Percentiles rank a stretch among this genome's conserved stretches.
Evolutionary conservation across 2,329 filamentous ascomycete species (phyloP).

Genomic region (Periconia digitata): DNA sequence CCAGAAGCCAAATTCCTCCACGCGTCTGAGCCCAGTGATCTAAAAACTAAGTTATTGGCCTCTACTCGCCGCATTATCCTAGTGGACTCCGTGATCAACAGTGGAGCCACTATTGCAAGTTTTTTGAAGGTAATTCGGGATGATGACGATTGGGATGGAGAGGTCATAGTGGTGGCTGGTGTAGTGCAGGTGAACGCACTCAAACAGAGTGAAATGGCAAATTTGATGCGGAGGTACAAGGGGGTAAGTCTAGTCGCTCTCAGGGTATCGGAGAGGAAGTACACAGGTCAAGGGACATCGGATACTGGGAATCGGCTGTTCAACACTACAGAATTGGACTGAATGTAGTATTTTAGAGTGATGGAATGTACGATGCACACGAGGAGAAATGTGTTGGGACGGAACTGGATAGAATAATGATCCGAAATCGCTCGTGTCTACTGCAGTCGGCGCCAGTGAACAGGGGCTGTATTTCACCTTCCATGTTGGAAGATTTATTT

Average conservation of each 20-base stretch:
- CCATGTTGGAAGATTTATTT: no score
- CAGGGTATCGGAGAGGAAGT: constrained; percentile 59
- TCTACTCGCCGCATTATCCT: constrained; percentile 50
- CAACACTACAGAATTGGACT: constrained; percentile 55
- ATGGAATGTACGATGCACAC: neutral
- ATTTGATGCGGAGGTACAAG: constrained; percentile 2
- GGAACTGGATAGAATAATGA: neutral
- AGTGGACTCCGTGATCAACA: constrained; percentile 64
- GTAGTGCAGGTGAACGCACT: constrained; percentile 53
- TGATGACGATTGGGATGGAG: constrained; percentile 40
- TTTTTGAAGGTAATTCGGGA: constrained; percentile 54
- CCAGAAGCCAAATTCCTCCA: constrained; percentile 57
- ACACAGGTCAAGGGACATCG: constrained; percentile 53
- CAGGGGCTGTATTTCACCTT: no score
- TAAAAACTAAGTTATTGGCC: constrained; percentile 48
- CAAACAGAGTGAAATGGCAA: constrained; percentile 3
- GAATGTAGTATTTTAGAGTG: neutral
- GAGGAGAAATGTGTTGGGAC: neutral
- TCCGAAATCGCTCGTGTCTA: neutral
- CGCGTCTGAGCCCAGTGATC: constrained; percentile 43
- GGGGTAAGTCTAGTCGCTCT: constrained; percentile 51
- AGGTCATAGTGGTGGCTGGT: constrained; percentile 57
- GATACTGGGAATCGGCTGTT: constrained; percentile 64
- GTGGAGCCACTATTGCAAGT: constrained; percentile 51
- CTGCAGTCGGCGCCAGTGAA: no score